Conservation (phyloP, 257 asterid genomes). For the Capsicum rhomboideum region DNA sequence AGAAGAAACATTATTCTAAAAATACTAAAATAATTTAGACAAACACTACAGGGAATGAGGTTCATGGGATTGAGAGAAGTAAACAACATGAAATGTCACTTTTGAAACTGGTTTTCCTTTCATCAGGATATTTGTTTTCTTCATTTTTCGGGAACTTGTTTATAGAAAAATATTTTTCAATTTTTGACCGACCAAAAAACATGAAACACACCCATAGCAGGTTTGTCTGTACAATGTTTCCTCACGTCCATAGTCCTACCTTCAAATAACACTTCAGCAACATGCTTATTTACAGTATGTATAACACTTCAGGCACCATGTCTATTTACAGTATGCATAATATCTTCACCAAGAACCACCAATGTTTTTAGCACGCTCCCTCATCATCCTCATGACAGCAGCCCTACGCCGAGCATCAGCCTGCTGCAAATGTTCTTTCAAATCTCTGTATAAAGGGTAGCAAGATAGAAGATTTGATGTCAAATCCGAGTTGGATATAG, state of each 20-base stretch:
- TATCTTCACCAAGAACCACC: constrained; percentile 23
- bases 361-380: constrained; percentile 76
- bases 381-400: constrained; percentile 88
- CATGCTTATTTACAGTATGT: not conserved
- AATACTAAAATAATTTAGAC: not conserved
- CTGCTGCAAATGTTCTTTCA: constrained; percentile 76
- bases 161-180: not conserved
- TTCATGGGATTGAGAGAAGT: not conserved
- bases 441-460: constrained; percentile 46
- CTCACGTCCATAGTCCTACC: not conserved
- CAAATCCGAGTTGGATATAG: not conserved
- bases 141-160: not conserved
- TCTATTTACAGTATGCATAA: not conserved
- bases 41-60: not conserved
- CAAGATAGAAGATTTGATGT: not conserved
- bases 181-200: too few species aligned
- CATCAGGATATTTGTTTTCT: too few species aligned
- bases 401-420: constrained; percentile 87
- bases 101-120: not conserved
- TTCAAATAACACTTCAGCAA: not conserved
- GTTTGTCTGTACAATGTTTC: not conserved
- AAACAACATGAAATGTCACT: not conserved
- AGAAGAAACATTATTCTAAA: too few species aligned
- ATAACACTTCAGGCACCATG: not conserved
- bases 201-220: too few species aligned